These are phyloP conservation scores for Cicer yamashitae DNA, from an alignment of 306 rosid species.

Conservation along the genomic window DNA sequence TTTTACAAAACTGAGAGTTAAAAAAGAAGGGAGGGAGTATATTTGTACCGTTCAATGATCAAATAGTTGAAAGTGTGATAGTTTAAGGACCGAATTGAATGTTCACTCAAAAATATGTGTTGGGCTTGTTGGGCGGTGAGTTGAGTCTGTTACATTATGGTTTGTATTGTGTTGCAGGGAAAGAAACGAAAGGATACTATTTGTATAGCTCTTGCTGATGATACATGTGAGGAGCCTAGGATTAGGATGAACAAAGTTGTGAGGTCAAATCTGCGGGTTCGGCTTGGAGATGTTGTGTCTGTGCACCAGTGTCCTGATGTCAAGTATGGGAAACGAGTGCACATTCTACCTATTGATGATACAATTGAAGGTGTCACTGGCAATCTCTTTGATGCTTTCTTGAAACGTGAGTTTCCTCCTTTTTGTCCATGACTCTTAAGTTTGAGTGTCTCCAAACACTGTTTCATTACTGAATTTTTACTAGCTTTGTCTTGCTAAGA, in stretches of 20 bases:
- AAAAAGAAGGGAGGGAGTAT: not conserved
- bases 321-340: constrained; percentile 60
- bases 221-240: constrained; percentile 56
- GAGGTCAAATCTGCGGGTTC: constrained; percentile 62
- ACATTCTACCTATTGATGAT: constrained; percentile 62
- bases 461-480: constrained; percentile 12
- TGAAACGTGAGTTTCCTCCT: constrained; percentile 58
- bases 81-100: not conserved
- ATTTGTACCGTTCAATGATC: not conserved
- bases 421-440: not conserved
- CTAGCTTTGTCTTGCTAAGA: not conserved
- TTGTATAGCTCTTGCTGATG: constrained; percentile 64
- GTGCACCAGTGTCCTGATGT: constrained; percentile 66
- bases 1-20: no score
- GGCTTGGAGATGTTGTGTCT: constrained; percentile 67
- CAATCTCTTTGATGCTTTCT: constrained; percentile 61
- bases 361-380: constrained; percentile 62
- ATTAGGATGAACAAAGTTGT: constrained; percentile 66
- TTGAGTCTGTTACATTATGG: not conserved
- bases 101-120: not conserved
- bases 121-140: not conserved
- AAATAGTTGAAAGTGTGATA: not conserved
- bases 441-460: not conserved
- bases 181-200: constrained; percentile 63
- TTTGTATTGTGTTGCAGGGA: constrained; percentile 50